phyloP scores from a whole-genome alignment of 257 asterid species.

The Henckelia pumila region DNA sequence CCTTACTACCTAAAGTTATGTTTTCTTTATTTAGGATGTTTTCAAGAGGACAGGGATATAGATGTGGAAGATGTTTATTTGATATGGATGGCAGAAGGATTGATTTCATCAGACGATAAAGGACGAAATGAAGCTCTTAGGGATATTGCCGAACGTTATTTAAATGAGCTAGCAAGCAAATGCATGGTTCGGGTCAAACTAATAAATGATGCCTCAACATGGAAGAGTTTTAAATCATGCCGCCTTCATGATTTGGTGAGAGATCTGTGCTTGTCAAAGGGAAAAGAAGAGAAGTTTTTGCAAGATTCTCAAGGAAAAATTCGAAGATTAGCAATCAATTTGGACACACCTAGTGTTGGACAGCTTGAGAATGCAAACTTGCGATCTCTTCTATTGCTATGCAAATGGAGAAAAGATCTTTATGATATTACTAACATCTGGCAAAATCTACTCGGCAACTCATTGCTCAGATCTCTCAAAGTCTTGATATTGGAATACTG shows the following conservation, averaged over 20 bases:
- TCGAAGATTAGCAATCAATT: conserved; percentile 10
- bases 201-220: too few relatives aligned
- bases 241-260: conserved; percentile 30
- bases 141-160: conserved; percentile 31
- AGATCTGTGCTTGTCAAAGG: conserved; percentile 25
- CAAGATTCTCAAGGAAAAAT: background rate
- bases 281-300: conserved; percentile 17
- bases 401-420: background rate
- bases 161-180: conserved; percentile 15
- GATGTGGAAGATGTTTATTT: background rate
- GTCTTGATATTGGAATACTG: background rate
- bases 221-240: background rate
- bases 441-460: background rate
- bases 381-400: background rate
- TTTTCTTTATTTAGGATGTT: conserved; percentile 26
- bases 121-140: conserved; percentile 16
- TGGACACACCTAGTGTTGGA: too few relatives aligned
- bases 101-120: background rate
- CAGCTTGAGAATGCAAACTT: background rate
- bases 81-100: conserved; percentile 26
- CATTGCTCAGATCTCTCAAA: background rate
- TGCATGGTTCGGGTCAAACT: conserved; percentile 23
- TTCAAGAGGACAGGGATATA: conserved; percentile 13
- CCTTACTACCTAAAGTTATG: conserved; percentile 32
- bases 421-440: background rate